phyloP scores from a whole-genome alignment of 2,329 filamentous ascomycete species.

The Microdochium trichocladiopsis region DNA sequence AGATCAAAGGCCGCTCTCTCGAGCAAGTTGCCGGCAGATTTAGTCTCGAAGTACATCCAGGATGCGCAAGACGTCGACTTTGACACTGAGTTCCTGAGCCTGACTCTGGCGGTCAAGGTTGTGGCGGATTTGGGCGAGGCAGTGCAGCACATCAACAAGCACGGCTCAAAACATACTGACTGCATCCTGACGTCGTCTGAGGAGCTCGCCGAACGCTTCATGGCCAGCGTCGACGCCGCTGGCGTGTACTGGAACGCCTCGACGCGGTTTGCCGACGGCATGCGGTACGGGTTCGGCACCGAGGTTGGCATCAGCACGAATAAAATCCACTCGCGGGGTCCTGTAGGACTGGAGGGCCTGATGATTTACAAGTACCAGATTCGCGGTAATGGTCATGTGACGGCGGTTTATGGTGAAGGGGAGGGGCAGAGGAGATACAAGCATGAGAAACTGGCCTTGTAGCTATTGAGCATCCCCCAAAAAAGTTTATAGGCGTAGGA shows the following conservation, averaged over 20 bases:
- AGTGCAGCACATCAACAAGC: conserved; percentile 81
- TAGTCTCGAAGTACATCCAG: conserved; percentile 42
- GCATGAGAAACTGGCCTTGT: conserved; percentile 47
- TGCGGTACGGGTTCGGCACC: conserved; percentile 95
- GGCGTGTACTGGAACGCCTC: conserved; percentile 97
- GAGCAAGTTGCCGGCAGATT: conserved; percentile 29
- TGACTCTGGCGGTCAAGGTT: conserved; percentile 77
- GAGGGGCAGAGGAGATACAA: conserved; percentile 51
- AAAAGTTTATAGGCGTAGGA: no score
- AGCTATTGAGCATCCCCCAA: conserved; percentile 1
- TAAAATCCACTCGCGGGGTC: conserved; percentile 92
- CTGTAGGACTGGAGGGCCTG: conserved; percentile 87
- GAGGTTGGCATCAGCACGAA: conserved; percentile 98
- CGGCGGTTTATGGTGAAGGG: conserved; percentile 64
- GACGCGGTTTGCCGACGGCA: conserved; percentile 90
- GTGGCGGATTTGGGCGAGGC: conserved; percentile 64
- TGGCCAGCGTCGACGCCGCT: conserved; percentile 77
- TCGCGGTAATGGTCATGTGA: conserved; percentile 75
- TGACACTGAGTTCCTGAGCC: conserved; percentile 81
- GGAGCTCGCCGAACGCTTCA: conserved; percentile 70
- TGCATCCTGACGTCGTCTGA: conserved; percentile 70
- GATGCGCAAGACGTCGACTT: conserved; percentile 67
- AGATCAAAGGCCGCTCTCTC: conserved; percentile 58
- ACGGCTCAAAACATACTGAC: conserved; percentile 93
- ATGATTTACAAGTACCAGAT: conserved; percentile 98